Evolutionary conservation across 78 protist species (phyloP), one percentile per base, ranked within the genome.

Genomic region (Dictyostelium citrinum): DNA sequence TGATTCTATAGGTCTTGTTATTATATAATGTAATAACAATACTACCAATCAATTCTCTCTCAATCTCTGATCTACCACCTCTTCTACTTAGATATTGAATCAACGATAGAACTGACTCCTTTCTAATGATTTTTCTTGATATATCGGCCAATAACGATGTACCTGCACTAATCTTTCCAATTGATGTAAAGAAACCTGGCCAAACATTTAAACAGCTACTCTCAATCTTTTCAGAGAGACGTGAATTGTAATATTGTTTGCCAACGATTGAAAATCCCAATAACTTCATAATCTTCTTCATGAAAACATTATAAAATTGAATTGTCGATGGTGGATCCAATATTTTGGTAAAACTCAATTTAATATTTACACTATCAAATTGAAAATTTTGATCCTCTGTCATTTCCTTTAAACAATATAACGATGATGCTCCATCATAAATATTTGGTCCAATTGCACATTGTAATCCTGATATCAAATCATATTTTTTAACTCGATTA

Each of bases 1-100:
- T 29, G 17, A 90, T 41, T 71, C 95, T 68, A 29, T 90, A 90
- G 17, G 85, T 90, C 22, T 58, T 90, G 49, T 90, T 90, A 71
- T 80, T 90, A n/a, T 61, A 61, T 12, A 61, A 24, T n/a, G 71
- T 61, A 24, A 61, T 61, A 1, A 61, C 35, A 9, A 61, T 61
- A 8, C 33, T 24, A 61, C 71, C 71, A 61, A 61, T 24, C 31
- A 61, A 61, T 61, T 61, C 71, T 22, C 7, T 61, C 16, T 61
- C 71, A 24, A 61, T 61, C n/a, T 61, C 71, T 16, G 27, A 0
- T 61, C 71, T 24, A 10, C 0, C 9, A 61, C 31, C 86, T 20
- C 75, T 78, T 55, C 27, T 55, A 55, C 64, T 55, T 6, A 55
- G 27, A 5, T 5, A 20, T 55, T 55, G 64, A 7, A 80, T 31